These are phyloP conservation scores for Margaritispora aquatica DNA, from an alignment of 495 filamentous ascomycete genomes.

Conservation along the genomic window DNA sequence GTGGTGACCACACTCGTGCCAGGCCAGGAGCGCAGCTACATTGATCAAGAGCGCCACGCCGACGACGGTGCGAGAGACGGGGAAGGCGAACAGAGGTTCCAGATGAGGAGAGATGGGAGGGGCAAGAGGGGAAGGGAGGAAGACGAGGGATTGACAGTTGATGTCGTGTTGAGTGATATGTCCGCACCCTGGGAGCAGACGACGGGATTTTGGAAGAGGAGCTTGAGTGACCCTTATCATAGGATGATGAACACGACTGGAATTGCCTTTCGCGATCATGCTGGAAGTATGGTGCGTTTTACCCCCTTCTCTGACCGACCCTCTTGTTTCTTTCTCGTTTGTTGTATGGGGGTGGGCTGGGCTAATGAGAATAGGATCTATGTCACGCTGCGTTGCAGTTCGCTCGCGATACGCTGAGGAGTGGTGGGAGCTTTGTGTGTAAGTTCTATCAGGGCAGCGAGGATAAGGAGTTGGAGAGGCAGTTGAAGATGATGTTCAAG, in stretches of 20 bases:
- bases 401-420: conserved; percentile 72
- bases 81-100: conserved; percentile 5
- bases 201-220: conserved; percentile 71
- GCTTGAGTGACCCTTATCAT: conserved; percentile 80
- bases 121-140: conserved; percentile 23
- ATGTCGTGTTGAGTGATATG: conserved; percentile 98
- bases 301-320: background rate
- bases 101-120: conserved; percentile 6
- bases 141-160: conserved; percentile 54
- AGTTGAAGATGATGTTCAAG: conserved; percentile 65
- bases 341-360: background rate
- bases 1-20: background rate
- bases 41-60: conserved; percentile 43
- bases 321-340: background rate
- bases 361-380: conserved; percentile 58
- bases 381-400: conserved; percentile 81
- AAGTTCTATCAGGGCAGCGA: conserved; percentile 94
- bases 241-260: conserved; percentile 99
- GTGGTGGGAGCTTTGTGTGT: conserved; percentile 85
- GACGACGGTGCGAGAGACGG: conserved; percentile 20
- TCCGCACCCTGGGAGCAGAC: conserved; percentile 87
- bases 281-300: conserved; percentile 81
- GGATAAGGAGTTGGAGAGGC: conserved; percentile 68
- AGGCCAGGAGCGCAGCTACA: conserved; percentile 39
- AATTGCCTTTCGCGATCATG: conserved; percentile 78